These are phyloP conservation scores for Fraxinus latifolia DNA, from an alignment of 305 asterid genomes.

Conservation along the genomic window DNA sequence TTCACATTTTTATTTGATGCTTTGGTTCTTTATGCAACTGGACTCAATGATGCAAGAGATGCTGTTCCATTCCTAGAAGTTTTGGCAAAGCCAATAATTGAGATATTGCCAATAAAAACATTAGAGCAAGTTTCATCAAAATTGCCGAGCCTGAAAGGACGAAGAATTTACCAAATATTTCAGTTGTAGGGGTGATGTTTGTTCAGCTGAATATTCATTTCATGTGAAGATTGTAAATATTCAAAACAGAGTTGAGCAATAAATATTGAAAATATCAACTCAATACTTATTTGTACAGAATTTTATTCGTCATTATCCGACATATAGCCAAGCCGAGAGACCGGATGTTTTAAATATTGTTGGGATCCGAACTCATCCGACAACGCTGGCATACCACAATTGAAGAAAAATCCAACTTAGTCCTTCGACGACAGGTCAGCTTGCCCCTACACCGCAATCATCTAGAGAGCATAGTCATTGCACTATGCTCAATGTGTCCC, in stretches of 20 bases:
- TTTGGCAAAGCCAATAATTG: slow-evolving; percentile 51
- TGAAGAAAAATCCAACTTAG: neutral
- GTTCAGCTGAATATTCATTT: neutral
- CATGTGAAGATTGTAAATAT: neutral
- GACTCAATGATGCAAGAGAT: slow-evolving; percentile 80
- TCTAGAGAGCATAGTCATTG: neutral
- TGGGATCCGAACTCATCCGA: neutral
- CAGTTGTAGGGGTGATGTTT: neutral
- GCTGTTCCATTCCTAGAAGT: slow-evolving; percentile 74
- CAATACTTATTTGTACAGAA: neutral
- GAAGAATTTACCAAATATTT: neutral
- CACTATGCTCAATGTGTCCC: neutral
- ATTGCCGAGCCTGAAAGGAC: neutral
- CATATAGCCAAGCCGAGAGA: neutral
- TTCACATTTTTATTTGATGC: slow-evolving; percentile 63
- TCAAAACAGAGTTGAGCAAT: neutral
- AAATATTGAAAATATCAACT: neutral
- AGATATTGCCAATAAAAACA: slow-evolving; percentile 11
- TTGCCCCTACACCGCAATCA: neutral
- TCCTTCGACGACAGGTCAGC: neutral
- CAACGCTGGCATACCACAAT: neutral
- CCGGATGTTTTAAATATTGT: neutral
- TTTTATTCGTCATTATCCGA: too few relatives aligned
- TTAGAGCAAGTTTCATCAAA: neutral
- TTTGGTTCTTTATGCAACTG: slow-evolving; percentile 71